Base-by-base conservation (phyloP, 1,284 basidiomycete species). In the Mixia osmundae region DNA sequence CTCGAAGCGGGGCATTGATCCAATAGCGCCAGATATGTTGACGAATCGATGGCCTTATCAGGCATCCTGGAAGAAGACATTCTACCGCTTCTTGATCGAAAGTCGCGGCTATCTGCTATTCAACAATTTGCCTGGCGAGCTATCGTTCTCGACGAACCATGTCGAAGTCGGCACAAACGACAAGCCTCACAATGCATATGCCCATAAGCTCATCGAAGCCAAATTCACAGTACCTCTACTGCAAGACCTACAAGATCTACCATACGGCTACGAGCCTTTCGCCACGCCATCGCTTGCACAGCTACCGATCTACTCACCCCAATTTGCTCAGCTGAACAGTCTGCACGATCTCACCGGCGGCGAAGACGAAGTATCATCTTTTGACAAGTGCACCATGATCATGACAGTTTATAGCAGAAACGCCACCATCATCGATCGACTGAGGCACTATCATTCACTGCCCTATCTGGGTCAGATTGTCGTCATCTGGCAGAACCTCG, bases 351-450 rank as follows among this genome's bases (percentile, higher is more conserved):
- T 37, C 5, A 16, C 29, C 5, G 11, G 25, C 14, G 30, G 31
- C n/a, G 14, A 20, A 11, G 20, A 16, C 8, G 20, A 33, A 5
- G 20, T 38, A 18, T 14, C 25, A 6, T 27, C 37, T 8, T 38
- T 38, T 31, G 37, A 38, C 31, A 38, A 33, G 25, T 38, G 37
- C 37, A 38, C 37, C 11, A 16, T 38, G 22, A 33, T 38, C 31
- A 38, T 38, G n/a, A 18, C 37, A 7, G 37, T 38, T 18, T 27
- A 15, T 15, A 38, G 37, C 19, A 30, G 37, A 9, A 15, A 15
- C 2, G 25, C 15, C 2, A 38, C 37, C n/a, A 26, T 33, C 31
- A 12, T n/a, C 19, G 25, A 38, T 8, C 37, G 37, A 4, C 18
- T 38, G 9, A 25, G 23, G 8, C 23, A 38, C 21, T 38, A 38